Conservation (phyloP, 768 basidiomycete species). For the Suillus hirtellus region DNA sequence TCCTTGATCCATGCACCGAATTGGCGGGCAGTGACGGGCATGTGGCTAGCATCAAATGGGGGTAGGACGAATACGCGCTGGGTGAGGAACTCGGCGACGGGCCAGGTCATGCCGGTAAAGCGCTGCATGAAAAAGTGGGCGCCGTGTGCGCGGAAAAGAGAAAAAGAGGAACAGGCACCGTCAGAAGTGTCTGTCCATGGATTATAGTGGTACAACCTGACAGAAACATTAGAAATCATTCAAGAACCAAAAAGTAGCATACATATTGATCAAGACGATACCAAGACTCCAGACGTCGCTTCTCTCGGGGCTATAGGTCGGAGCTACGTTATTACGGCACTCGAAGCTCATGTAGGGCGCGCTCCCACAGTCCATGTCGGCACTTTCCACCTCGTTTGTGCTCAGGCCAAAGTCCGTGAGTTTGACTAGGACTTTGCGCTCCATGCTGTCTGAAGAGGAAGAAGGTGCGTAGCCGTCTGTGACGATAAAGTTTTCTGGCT, state of each 20-base stretch:
- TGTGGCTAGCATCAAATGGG: slow-evolving; percentile 45
- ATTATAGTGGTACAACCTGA: slow-evolving; percentile 94
- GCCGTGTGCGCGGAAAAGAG: slow-evolving; percentile 74
- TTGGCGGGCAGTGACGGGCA: slow-evolving; percentile 66
- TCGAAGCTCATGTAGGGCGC: slow-evolving; percentile 99
- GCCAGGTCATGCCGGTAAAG: slow-evolving; percentile 84
- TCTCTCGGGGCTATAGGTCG: slow-evolving; percentile 90
- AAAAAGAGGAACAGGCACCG: slow-evolving; percentile 80
- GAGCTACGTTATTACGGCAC: slow-evolving; percentile 96
- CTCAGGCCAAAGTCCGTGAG: slow-evolving; percentile 96
- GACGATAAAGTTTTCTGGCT: slow-evolving; percentile 98
- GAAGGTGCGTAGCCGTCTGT: slow-evolving; percentile 73
- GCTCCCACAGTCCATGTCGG: slow-evolving; percentile 98
- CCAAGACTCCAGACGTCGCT: slow-evolving; percentile 99
- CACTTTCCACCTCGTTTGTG: slow-evolving; percentile 83
- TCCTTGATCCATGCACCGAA: slow-evolving; percentile 86
- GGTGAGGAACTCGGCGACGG: slow-evolving; percentile 88
- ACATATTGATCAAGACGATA: slow-evolving; percentile 99
- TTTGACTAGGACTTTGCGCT: slow-evolving; percentile 93
- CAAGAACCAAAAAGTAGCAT: slow-evolving; percentile 26
- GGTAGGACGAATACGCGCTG: slow-evolving; percentile 82
- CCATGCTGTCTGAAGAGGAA: slow-evolving; percentile 42
- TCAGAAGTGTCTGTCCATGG: slow-evolving; percentile 95
- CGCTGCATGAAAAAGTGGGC: slow-evolving; percentile 85
- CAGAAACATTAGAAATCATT: slow-evolving; percentile 11